Evolutionary conservation across 2,329 filamentous ascomycete species (phyloP).

Genomic region (Sarocladiaceae sp.): DNA sequence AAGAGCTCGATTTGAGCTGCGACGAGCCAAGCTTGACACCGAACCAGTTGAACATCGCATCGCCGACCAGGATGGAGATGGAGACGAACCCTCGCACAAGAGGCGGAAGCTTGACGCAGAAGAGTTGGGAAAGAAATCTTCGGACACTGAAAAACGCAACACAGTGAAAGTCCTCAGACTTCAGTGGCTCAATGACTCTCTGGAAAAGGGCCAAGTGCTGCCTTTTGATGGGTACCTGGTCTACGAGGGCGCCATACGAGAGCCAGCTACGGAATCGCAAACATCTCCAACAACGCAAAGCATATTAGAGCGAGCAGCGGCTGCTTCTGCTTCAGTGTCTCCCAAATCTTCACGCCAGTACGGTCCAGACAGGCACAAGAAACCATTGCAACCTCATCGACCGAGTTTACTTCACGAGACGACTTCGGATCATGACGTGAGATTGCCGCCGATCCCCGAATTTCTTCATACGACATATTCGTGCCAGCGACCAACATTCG

Average conservation of each 20-base stretch:
- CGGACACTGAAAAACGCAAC: conserved; percentile 11
- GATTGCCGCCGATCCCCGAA: conserved; percentile 62
- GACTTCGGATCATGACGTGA: conserved; percentile 72
- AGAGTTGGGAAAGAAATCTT: not conserved
- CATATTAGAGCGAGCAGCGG: not conserved
- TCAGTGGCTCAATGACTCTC: conserved; percentile 53
- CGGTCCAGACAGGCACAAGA: not conserved
- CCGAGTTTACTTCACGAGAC: conserved; percentile 57
- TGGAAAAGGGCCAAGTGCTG: conserved; percentile 38
- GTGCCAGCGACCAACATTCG: conserved; percentile 73
- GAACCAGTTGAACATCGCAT: conserved; percentile 35
- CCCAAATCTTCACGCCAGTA: not conserved
- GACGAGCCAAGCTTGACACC: conserved; percentile 58
- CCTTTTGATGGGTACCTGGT: conserved; percentile 48
- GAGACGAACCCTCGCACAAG: conserved; percentile 9
- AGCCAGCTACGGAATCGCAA: not conserved
- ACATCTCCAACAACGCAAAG: not conserved
- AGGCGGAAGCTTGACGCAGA: not conserved
- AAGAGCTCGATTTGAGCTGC: conserved; percentile 74
- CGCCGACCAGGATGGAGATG: not conserved
- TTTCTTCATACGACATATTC: conserved; percentile 63
- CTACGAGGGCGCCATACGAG: conserved; percentile 43
- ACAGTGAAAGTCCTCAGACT: conserved; percentile 53
- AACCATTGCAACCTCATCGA: conserved; percentile 16
- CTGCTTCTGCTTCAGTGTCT: not conserved